phyloP scores from a whole-genome alignment of 1,139 yeast species.

The Yamadazyma triangularis region DNA sequence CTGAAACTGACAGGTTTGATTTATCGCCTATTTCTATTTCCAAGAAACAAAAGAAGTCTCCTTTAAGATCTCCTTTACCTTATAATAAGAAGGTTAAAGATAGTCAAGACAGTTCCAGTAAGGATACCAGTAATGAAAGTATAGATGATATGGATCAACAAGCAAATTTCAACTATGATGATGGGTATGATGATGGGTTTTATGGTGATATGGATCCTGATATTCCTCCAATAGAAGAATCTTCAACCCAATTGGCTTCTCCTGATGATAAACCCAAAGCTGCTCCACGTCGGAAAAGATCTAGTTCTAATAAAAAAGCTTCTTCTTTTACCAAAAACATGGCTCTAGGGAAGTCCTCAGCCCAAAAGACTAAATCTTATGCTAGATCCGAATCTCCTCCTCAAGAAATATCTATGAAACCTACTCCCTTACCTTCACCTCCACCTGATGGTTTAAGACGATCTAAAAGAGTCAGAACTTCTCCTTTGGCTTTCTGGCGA shows the following conservation, averaged over 20 bases:
- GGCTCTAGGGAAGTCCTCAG: constrained; percentile 30
- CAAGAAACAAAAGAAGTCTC: constrained; percentile 22
- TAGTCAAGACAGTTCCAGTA: neutral
- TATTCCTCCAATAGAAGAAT: neutral
- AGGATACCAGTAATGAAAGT: constrained; percentile 1
- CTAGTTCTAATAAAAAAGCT: constrained; percentile 3
- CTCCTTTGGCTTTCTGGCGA: constrained; percentile 83
- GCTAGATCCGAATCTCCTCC: constrained; percentile 3
- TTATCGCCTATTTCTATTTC: constrained; percentile 26
- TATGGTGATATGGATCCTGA: constrained; percentile 7
- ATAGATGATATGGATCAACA: neutral
- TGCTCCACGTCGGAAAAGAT: neutral
- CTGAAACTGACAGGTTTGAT: constrained; percentile 32
- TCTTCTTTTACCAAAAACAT: constrained; percentile 36
- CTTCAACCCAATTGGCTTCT: constrained; percentile 1
- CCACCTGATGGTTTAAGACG: constrained; percentile 44
- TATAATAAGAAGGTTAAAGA: constrained; percentile 10
- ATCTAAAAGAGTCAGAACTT: constrained; percentile 61
- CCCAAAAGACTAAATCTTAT: neutral
- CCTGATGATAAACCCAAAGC: constrained; percentile 1
- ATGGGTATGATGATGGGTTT: constrained; percentile 6
- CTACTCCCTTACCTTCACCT: constrained; percentile 41
- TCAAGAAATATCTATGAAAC: constrained; percentile 12
- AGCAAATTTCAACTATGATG: neutral
- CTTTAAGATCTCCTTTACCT: constrained; percentile 30